A percentile compares a stretch with the other conserved stretches of the same genome.
Evolutionary conservation across 441 rosid species (phyloP).

Genomic region (Gossypium trilobum): DNA sequence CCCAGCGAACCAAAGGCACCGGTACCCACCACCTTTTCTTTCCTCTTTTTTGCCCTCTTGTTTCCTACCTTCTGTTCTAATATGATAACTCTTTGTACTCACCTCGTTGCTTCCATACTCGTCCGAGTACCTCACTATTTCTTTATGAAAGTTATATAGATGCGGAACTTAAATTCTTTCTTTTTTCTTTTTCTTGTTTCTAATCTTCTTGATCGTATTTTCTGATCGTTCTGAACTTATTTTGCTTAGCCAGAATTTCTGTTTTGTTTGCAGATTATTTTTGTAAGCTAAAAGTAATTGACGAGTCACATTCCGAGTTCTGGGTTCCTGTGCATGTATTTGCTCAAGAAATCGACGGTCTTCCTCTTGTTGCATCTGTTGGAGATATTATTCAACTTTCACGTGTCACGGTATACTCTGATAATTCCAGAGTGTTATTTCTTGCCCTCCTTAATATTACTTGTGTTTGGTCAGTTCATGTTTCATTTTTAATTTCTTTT

Average conservation of each 20-base stretch:
- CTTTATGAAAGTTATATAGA: not conserved
- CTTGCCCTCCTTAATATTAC: not conserved
- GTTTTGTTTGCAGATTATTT: slow-evolving; percentile 36
- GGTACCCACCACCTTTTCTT: slow-evolving; percentile 22
- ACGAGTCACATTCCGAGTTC: slow-evolving; percentile 30
- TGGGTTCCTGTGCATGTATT: slow-evolving; percentile 46
- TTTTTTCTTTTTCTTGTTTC: not conserved
- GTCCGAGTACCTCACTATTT: not conserved
- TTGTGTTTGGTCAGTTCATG: not conserved
- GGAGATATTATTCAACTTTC: slow-evolving; percentile 51
- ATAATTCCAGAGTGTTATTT: not conserved
- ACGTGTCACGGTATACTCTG: slow-evolving; percentile 35
- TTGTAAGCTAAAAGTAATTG: slow-evolving; percentile 38
- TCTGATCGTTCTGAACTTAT: not conserved
- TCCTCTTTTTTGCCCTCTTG: not conserved
- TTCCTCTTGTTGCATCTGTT: slow-evolving; percentile 34
- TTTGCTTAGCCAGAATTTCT: slow-evolving; percentile 1
- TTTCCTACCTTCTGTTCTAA: not conserved
- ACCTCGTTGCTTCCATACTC: slow-evolving; percentile 27
- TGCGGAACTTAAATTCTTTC: not conserved
- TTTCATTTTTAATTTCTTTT: not conserved
- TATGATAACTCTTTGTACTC: slow-evolving; percentile 30
- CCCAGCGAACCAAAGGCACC: slow-evolving; percentile 33
- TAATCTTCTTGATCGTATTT: not conserved
- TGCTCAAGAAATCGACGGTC: slow-evolving; percentile 24